Base-by-base conservation (phyloP, 1,139 yeast species). In the Yamadazyma sp. region DNA sequence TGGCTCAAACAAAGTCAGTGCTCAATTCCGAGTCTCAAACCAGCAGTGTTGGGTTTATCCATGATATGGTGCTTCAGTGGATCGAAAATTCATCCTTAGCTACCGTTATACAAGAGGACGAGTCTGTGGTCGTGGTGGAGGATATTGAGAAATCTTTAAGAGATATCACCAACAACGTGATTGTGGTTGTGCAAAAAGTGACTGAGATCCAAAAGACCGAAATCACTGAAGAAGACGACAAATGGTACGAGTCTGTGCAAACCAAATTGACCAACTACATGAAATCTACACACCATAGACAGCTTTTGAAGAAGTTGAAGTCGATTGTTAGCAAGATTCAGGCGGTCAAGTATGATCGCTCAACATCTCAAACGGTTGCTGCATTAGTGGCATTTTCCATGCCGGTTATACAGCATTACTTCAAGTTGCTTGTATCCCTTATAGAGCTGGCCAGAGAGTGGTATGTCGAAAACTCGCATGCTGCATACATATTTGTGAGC, bases 161-260 rank as follows among this genome's bases (percentile, higher is more conserved):
- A 43, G 69, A 71, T 14, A 55, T 86, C 5, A 70, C 82, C n/a
- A 77, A 77, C 23, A 73, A 84, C 3, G 73, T 87, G 23, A 63
- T 89, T 41, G 70, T 89, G 31, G 73, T 84, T 0, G 75, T 85
- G 47, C 97, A 89, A 61, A 76, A 77, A 45, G 56, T 63, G 2
- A 55, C 79, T 11, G 63, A 64, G 25, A 58, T 66, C 33, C 66
- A 57, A 34, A 50, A 50, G 1, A 63, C 55, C 9, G 54, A 58
- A 9, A 51, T 78, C 2, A 50, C 60, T 1, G 77, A 67, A 34
- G 86, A 77, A 9, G 79, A 74, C 32, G 86, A 83, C 45, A 66
- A 69, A n/a, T 86, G 95, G 95, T 68, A 86, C 30, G 58, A 68
- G 9, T 44, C 54, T 1, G 52, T 79, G 2, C 85, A 82, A 47